Evolutionary conservation across 225 moss, liverwort and hornwort genomes (phyloP).

Genomic region (Physcomitrellopsis africana): DNA sequence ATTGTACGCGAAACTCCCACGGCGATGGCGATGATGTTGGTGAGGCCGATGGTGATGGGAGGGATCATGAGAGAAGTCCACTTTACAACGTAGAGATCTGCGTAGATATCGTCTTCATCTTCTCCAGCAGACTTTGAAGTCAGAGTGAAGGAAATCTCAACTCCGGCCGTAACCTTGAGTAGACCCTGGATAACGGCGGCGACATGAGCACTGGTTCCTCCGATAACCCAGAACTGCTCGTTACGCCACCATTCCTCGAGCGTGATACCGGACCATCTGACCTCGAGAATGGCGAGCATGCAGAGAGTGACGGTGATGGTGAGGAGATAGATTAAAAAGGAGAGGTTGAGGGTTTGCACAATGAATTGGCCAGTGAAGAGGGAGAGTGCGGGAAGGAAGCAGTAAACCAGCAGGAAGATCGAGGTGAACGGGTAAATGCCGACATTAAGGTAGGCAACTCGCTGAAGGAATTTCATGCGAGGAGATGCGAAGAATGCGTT

Average conservation of each 20-base stretch:
- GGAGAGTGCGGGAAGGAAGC: constrained; percentile 79
- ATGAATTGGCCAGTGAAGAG: constrained; percentile 84
- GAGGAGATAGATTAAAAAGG: constrained; percentile 72
- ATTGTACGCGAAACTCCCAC: constrained; percentile 67
- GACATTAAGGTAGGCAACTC: constrained; percentile 70
- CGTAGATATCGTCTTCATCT: constrained; percentile 66
- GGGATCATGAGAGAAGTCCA: constrained; percentile 82
- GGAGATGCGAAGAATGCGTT: constrained; percentile 67
- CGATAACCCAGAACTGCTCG: constrained; percentile 87
- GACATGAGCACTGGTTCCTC: constrained; percentile 77
- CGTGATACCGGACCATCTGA: constrained; percentile 76
- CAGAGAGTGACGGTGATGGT: constrained; percentile 68
- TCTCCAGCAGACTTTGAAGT: constrained; percentile 69
- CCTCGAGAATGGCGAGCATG: constrained; percentile 72
- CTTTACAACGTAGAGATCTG: constrained; percentile 69
- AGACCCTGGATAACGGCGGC: constrained; percentile 77
- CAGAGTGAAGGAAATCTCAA: constrained; percentile 81
- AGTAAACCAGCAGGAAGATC: constrained; percentile 74
- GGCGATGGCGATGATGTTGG: constrained; percentile 65
- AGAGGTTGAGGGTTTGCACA: constrained; percentile 64
- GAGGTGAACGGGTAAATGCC: constrained; percentile 85
- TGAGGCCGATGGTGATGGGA: constrained; percentile 70
- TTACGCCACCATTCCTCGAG: constrained; percentile 85
- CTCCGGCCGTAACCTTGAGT: constrained; percentile 73
- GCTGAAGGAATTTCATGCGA: constrained; percentile 77